Evolutionary conservation across 2,329 filamentous ascomycete genomes (phyloP), one percentile per base, ranked within the genome.

Genomic region (Ascochyta rabiei): DNA sequence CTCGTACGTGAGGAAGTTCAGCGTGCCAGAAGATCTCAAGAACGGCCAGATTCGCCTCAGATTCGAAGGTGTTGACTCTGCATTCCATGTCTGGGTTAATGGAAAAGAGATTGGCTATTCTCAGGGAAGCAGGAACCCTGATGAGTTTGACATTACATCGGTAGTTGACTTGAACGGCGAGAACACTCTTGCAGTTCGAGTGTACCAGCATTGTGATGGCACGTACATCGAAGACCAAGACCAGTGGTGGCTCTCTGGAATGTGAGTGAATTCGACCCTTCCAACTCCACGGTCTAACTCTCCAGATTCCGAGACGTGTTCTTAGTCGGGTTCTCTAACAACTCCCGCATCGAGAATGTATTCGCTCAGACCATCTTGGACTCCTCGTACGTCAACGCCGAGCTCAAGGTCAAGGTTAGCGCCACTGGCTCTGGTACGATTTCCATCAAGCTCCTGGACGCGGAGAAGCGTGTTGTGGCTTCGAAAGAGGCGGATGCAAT

Each of bases 11-110:
- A 81, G 81, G 9, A 75, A 70, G 3, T 88, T 89, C 61, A 63
- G 74, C 1, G 76, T 88, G 3, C 85, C 85, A 0, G 50, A 72
- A 2, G 69, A 75, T 7, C 84, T 81, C 76, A 74, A 76, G n/a
- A 76, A 74, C 9, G 67, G 74, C 38, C 86, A 89, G 60, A 73
- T 89, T 16, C 79, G 86, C 15, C 74, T 90, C 19, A 79, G 88
- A 10, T 90, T 90, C 56, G 88, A 90, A 49, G 88, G 88, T 1
- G 87, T 90, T 0, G 88, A 90, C 63, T 87, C 85, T 63, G 85
- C 87, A 0, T 90, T 87, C 63, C 86, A 90, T 69, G 74, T 90
- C 10, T 90, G 83, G 81, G 75, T 90, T 6, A 90, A 90, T 59
- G 85, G 86, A 0, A 68, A 76, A 15, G 74, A 85, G 31, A 76